phyloP scores from a whole-genome alignment of 768 basidiomycete species.

The Asterophora lycoperdoides region DNA sequence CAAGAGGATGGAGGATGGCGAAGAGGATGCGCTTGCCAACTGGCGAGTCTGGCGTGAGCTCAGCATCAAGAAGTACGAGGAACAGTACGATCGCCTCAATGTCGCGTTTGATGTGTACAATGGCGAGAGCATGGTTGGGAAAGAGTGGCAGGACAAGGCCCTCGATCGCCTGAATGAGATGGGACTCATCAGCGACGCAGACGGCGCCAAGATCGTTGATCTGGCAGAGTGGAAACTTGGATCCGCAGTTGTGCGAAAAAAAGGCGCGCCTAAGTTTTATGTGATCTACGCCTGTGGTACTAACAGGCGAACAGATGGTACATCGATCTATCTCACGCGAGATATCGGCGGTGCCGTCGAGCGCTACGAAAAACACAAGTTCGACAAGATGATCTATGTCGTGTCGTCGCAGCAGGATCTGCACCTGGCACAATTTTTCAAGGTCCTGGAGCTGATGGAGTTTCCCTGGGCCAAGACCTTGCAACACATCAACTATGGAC shows the following conservation, averaged over 20 bases:
- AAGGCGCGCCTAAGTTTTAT: constrained; percentile 41
- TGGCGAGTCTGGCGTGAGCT: constrained; percentile 93
- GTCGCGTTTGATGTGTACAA: constrained; percentile 89
- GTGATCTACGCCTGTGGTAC: neutral
- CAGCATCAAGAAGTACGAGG: constrained; percentile 84
- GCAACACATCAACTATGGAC: constrained; percentile 86
- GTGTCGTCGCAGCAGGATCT: constrained; percentile 84
- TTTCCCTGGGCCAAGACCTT: constrained; percentile 82
- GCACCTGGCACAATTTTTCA: constrained; percentile 90
- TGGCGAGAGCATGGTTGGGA: constrained; percentile 81
- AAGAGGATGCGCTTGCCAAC: constrained; percentile 75
- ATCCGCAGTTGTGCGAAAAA: constrained; percentile 87
- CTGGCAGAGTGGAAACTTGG: constrained; percentile 87
- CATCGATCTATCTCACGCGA: constrained; percentile 90
- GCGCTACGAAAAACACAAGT: constrained; percentile 88
- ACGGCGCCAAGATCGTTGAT: constrained; percentile 85
- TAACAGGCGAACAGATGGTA: constrained; percentile 59
- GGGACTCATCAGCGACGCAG: constrained; percentile 68
- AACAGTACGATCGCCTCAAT: constrained; percentile 86
- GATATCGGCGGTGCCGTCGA: constrained; percentile 94
- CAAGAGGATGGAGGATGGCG: constrained; percentile 92
- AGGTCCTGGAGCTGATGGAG: constrained; percentile 85
- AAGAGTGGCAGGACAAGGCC: constrained; percentile 69
- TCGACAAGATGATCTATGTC: constrained; percentile 89
- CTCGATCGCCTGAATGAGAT: constrained; percentile 64